Evolutionary conservation across 139 green algal genomes (phyloP).

Genomic region (Volvox africanus): DNA sequence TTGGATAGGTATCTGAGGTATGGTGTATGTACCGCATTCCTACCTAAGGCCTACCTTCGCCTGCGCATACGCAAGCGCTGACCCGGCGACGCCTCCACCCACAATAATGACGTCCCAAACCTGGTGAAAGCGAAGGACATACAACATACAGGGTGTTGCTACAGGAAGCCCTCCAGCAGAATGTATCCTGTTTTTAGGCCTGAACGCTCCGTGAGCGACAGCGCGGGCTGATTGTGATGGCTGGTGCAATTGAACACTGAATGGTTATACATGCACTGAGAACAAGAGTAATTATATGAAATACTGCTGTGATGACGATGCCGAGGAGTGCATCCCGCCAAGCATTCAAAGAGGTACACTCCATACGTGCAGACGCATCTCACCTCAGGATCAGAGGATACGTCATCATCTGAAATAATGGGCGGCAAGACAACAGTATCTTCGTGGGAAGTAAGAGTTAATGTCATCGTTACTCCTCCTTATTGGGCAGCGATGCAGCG

Average conservation of each 20-base stretch:
- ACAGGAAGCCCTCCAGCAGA: too few relatives aligned
- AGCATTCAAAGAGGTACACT: neutral
- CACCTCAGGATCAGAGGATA: constrained; percentile 68
- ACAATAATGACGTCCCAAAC: constrained; percentile 96
- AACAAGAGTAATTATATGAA: too few relatives aligned
- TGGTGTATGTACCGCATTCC: too few relatives aligned
- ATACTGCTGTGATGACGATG: too few relatives aligned
- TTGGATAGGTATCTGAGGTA: too few relatives aligned
- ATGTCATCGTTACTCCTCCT: neutral
- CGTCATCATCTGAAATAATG: constrained; percentile 62
- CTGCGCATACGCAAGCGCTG: constrained; percentile 89
- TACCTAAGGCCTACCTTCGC: constrained; percentile 68
- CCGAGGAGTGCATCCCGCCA: neutral
- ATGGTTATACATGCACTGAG: too few relatives aligned
- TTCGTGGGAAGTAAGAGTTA: constrained; percentile 18
- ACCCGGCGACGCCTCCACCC: constrained; percentile 92
- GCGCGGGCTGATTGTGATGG: too few relatives aligned
- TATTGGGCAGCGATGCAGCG: neutral
- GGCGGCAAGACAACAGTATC: constrained; percentile 46
- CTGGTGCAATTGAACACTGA: too few relatives aligned
- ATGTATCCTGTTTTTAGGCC: too few relatives aligned
- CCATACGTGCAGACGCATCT: neutral
- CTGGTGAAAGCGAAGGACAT: constrained; percentile 55
- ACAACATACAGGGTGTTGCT: too few relatives aligned
- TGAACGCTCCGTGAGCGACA: too few relatives aligned